Evolutionary conservation across 805 yeast species (phyloP).

Genomic region (Nematodospora valgi): DNA sequence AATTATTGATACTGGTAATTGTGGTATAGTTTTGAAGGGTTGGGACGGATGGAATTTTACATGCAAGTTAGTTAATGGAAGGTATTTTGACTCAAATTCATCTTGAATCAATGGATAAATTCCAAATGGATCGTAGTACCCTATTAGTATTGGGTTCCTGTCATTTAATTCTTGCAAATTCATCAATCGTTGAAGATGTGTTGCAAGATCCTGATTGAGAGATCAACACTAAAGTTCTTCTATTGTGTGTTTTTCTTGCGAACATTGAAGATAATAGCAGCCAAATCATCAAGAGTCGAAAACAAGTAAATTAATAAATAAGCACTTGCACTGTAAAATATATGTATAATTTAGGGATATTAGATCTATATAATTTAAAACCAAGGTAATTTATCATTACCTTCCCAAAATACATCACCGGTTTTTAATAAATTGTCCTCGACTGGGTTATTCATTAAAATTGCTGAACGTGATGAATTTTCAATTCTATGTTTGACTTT

Average conservation of each 20-base stretch:
- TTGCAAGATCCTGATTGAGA: too few relatives aligned
- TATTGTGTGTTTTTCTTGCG: too few relatives aligned
- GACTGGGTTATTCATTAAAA: constrained; percentile 20
- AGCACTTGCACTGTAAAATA: too few relatives aligned
- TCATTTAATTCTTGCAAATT: constrained; percentile 7
- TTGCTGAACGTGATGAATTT: constrained; percentile 36
- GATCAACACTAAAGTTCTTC: too few relatives aligned
- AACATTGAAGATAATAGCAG: too few relatives aligned
- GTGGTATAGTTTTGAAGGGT: constrained; percentile 61
- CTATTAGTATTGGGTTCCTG: constrained; percentile 33
- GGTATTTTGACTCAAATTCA: constrained; percentile 41
- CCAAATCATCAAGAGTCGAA: too few relatives aligned
- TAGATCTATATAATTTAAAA: constrained; percentile 20
- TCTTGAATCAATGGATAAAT: constrained; percentile 45
- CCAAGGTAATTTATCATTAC: constrained; percentile 42
- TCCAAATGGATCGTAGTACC: constrained; percentile 75
- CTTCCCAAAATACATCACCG: constrained; percentile 37
- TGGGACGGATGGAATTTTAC: constrained; percentile 55
- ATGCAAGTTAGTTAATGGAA: constrained; percentile 64
- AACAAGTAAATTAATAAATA: too few relatives aligned
- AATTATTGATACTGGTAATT: constrained; percentile 48
- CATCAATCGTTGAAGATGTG: constrained; percentile 3
- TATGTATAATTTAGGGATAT: too few relatives aligned
- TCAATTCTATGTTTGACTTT: constrained; percentile 17
- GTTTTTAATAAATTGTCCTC: constrained; percentile 23